Evolutionary conservation across 2,329 filamentous ascomycete genomes (phyloP).

Genomic region (Falciphora oryzae): DNA sequence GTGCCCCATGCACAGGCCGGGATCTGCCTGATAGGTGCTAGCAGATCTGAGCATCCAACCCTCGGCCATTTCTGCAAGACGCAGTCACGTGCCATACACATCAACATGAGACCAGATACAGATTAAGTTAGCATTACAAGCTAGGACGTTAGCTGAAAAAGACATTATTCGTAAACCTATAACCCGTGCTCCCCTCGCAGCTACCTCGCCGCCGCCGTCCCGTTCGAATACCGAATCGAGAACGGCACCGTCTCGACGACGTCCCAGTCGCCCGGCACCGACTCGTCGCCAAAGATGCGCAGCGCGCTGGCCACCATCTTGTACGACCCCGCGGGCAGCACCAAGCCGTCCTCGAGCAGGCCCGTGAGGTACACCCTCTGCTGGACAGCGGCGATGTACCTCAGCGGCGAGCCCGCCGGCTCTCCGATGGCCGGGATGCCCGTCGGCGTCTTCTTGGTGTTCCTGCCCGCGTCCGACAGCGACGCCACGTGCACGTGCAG

Average conservation of each 20-base stretch:
- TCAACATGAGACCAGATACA: too few species aligned
- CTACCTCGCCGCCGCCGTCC: too few species aligned
- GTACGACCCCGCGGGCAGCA: slow-evolving; percentile 23
- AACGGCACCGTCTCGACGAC: slow-evolving; percentile 20
- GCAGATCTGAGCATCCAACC: too few species aligned
- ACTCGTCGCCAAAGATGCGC: slow-evolving; percentile 22
- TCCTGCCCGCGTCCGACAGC: slow-evolving; percentile 22
- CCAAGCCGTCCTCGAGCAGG: slow-evolving; percentile 20
- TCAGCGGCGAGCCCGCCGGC: slow-evolving; percentile 20
- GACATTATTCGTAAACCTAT: too few species aligned
- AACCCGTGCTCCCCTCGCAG: too few species aligned
- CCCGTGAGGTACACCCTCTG: slow-evolving; percentile 14
- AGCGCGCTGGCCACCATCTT: slow-evolving; percentile 22
- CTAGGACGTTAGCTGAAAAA: too few species aligned
- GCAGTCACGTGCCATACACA: too few species aligned
- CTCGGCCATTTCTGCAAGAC: too few species aligned
- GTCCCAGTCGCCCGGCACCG: slow-evolving; percentile 21
- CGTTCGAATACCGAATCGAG: slow-evolving; percentile 9
- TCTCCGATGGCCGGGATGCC: slow-evolving; percentile 38
- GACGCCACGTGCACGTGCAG: slow-evolving; percentile 42
- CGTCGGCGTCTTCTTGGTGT: slow-evolving; percentile 21
- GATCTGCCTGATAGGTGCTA: too few species aligned
- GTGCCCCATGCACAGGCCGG: too few species aligned
- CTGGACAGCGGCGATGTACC: background rate
- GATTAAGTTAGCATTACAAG: too few species aligned